Evolutionary conservation across 164 flowering plant species (phyloP).

Genomic region (Santalum album): DNA sequence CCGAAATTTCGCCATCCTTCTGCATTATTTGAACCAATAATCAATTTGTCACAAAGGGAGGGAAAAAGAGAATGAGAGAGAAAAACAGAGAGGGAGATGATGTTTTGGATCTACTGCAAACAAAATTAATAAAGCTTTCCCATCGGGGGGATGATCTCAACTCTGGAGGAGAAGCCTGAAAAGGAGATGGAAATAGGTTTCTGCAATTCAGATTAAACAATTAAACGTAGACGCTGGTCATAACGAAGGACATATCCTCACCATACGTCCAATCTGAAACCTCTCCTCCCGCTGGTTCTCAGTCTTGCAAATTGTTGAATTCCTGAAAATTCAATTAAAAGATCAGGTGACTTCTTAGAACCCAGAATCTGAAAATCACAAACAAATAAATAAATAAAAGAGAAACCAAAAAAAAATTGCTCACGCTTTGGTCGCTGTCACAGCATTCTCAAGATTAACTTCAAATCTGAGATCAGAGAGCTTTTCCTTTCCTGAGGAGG

Average conservation of each 20-base stretch:
- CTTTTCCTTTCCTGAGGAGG: conserved; percentile 35
- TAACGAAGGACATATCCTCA: conserved; percentile 20
- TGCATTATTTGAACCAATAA: conserved; percentile 16
- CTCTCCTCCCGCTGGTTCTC: conserved; percentile 50
- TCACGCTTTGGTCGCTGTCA: conserved; percentile 33
- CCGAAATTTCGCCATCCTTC: conserved; percentile 25
- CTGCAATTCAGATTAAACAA: conserved; percentile 1
- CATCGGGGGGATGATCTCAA: no score
- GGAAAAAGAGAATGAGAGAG: not conserved
- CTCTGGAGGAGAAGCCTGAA: conserved; percentile 69
- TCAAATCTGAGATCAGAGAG: conserved; percentile 20
- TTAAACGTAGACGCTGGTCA: conserved; percentile 1
- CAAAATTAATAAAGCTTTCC: conserved; percentile 34
- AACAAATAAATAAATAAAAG: not conserved
- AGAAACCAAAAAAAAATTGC: conserved; percentile 13
- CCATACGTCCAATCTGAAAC: conserved; percentile 92
- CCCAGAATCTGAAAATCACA: not conserved
- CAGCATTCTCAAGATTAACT: conserved; percentile 22
- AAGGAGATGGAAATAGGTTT: not conserved
- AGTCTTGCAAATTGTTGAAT: conserved; percentile 14
- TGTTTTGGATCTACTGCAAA: conserved; percentile 29
- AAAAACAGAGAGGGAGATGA: conserved; percentile 8
- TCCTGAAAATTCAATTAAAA: conserved; percentile 23
- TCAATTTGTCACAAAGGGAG: not conserved
- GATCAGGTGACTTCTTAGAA: not conserved